These are phyloP conservation scores for Melaleuca alternifolia DNA, from an alignment of 345 rosid species.

Conservation along the genomic window DNA sequence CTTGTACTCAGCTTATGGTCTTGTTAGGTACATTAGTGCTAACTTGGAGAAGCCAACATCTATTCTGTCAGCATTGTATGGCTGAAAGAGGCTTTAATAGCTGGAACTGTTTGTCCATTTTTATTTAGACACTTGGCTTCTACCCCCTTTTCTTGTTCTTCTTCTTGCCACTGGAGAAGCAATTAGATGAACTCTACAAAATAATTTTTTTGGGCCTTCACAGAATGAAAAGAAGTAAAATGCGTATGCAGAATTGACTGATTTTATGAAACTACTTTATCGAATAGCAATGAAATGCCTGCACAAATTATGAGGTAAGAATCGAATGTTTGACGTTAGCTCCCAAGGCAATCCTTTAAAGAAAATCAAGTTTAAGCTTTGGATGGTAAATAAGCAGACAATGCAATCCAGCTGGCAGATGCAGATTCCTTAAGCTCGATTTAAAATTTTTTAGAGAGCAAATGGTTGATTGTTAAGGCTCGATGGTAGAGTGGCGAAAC, in stretches of 20 bases:
- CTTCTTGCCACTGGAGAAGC: not conserved
- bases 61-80: not conserved
- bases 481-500: not conserved
- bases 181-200: not conserved
- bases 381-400: not conserved
- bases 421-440: not conserved
- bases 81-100: not conserved
- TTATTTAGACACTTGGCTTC: not conserved
- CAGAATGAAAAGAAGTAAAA: not conserved
- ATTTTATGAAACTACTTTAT: not conserved
- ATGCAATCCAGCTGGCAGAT: not conserved
- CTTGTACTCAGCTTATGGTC: not conserved
- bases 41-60: not conserved
- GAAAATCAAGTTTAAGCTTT: not conserved
- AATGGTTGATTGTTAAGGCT: not conserved
- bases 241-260: not conserved
- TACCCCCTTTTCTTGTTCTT: not conserved
- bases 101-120: not conserved
- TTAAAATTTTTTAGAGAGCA: not conserved
- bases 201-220: not conserved
- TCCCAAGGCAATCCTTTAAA: not conserved
- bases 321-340: not conserved
- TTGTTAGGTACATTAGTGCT: not conserved
- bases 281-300: not conserved
- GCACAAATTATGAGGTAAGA: not conserved